Conservation (phyloP, 257 asterid species). For the Plantago ovata region DNA sequence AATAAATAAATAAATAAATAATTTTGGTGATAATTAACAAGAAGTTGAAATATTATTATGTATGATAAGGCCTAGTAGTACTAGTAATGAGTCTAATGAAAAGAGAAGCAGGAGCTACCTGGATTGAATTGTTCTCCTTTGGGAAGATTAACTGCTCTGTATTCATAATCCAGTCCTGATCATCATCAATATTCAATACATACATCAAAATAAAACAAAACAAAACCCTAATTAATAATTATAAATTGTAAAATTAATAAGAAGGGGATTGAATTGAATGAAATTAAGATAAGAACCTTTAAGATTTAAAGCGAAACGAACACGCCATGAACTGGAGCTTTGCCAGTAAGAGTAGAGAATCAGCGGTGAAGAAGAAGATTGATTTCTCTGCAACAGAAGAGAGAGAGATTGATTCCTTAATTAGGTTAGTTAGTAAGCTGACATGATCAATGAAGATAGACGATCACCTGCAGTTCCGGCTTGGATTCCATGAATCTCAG, state of each 20-base stretch:
- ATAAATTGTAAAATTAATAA: neutral
- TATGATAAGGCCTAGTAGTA: too few relatives aligned
- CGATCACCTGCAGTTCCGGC: too few relatives aligned
- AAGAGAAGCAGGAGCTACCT: constrained; percentile 30
- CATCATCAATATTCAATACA: neutral
- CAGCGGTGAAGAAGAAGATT: too few relatives aligned
- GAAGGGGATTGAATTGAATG: neutral
- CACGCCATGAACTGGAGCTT: constrained; percentile 86
- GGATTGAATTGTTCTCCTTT: constrained; percentile 65
- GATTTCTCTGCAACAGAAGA: too few relatives aligned
- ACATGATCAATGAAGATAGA: too few relatives aligned
- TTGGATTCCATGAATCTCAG: too few relatives aligned
- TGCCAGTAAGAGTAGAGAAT: constrained; percentile 76
- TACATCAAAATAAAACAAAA: constrained; percentile 1
- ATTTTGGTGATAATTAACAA: too few relatives aligned
- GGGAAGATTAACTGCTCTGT: constrained; percentile 61
- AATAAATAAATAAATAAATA: too few relatives aligned
- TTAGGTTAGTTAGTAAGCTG: too few relatives aligned
- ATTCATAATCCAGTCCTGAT: constrained; percentile 63
- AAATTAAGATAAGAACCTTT: constrained; percentile 41
- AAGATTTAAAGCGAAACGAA: constrained; percentile 73
- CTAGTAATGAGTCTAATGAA: too few relatives aligned
- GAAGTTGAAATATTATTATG: too few relatives aligned
- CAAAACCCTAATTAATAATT: neutral
- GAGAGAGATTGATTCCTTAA: too few relatives aligned